These are phyloP conservation scores for Neoscytalidium dimidiatum DNA, from an alignment of 2,329 filamentous ascomycete genomes.

Conservation along the genomic window DNA sequence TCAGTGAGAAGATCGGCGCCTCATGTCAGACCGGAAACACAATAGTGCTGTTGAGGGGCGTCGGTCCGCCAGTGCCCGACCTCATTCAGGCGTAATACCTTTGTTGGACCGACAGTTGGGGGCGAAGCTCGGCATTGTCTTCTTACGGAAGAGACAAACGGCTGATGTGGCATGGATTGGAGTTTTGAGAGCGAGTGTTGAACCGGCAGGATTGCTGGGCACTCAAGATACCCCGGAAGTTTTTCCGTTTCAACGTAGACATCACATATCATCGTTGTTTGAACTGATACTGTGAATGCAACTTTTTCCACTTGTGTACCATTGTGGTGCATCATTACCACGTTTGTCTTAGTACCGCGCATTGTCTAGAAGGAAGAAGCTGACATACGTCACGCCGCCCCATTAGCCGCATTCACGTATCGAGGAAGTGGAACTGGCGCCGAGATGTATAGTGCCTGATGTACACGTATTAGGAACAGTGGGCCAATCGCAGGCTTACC, in stretches of 20 bases:
- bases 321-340: background rate
- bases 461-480: background rate
- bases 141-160: background rate
- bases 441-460: background rate
- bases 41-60: slow-evolving; percentile 81
- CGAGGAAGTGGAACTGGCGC: background rate
- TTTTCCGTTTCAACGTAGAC: background rate
- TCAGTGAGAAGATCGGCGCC: slow-evolving; percentile 79
- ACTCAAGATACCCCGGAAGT: slow-evolving; percentile 1
- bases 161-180: background rate
- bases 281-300: background rate
- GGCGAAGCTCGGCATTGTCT: background rate
- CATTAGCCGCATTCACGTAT: background rate
- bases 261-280: background rate
- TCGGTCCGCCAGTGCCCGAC: slow-evolving; percentile 74
- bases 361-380: background rate
- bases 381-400: background rate
- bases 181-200: slow-evolving; percentile 1
- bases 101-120: background rate
- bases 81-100: slow-evolving; percentile 57
- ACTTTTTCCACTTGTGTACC: background rate
- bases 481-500: background rate
- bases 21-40: slow-evolving; percentile 81
- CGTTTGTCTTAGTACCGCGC: background rate
- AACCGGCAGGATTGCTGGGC: background rate